Conservation (phyloP, 1,284 basidiomycete genomes). For the Cryptococcus floricola region DNA sequence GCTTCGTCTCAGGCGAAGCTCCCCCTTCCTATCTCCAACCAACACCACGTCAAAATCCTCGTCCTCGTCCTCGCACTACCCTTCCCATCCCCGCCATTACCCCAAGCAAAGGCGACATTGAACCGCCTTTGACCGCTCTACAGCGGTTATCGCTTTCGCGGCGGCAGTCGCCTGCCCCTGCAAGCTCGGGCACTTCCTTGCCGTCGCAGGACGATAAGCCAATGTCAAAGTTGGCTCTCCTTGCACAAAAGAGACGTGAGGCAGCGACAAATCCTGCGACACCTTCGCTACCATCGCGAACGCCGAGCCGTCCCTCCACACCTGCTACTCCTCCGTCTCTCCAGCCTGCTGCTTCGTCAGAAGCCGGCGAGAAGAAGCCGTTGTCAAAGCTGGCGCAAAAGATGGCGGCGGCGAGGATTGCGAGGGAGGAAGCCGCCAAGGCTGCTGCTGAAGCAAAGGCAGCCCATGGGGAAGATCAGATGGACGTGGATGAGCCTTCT, state of each 20-base stretch:
- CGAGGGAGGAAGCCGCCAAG: slow-evolving; percentile 21
- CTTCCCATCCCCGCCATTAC: slow-evolving; percentile 2
- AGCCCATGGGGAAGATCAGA: slow-evolving; percentile 6
- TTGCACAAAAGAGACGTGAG: slow-evolving; percentile 60
- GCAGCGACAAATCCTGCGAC: slow-evolving; percentile 20
- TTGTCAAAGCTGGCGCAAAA: slow-evolving; percentile 56
- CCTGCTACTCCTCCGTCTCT: slow-evolving; percentile 50
- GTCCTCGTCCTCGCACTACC: slow-evolving; percentile 17
- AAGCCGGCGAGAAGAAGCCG: slow-evolving; percentile 48
- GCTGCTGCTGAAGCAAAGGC: slow-evolving; percentile 14
- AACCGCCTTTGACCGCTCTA: slow-evolving; percentile 64
- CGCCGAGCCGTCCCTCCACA: slow-evolving; percentile 38
- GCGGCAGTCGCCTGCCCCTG: slow-evolving; percentile 25
- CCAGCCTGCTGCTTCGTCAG: slow-evolving; percentile 1
- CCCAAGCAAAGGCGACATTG: slow-evolving; percentile 6
- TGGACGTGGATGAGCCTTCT: slow-evolving; percentile 7
- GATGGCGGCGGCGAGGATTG: slow-evolving; percentile 47
- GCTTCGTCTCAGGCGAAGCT: slow-evolving; percentile 33
- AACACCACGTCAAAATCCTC: slow-evolving; percentile 35
- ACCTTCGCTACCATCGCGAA: slow-evolving; percentile 4
- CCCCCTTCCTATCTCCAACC: slow-evolving; percentile 29
- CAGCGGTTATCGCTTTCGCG: slow-evolving; percentile 59
- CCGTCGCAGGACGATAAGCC: slow-evolving; percentile 38
- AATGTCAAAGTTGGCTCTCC: slow-evolving; percentile 65
- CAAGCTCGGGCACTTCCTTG: slow-evolving; percentile 8